Percentiles rank a stretch among this genome's conserved stretches.
Conservation (phyloP, 2,329 filamentous ascomycete species). For the Hysterium pulicare region DNA sequence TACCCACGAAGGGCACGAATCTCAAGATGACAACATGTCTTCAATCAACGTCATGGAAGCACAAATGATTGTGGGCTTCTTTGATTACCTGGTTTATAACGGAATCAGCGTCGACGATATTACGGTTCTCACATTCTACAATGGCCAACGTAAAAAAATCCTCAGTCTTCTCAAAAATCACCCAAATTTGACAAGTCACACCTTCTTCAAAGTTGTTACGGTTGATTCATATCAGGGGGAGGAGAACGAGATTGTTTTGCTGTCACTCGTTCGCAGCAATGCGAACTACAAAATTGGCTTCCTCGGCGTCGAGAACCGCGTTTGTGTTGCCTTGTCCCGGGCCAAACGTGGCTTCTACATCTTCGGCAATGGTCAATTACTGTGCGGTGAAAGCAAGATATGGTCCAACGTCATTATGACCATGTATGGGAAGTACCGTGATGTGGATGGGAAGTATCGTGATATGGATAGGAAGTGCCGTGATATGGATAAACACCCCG, state of each 20-base stretch:
- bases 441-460: no score
- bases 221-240: constrained; percentile 91
- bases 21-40: constrained; percentile 60
- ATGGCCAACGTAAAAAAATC: constrained; percentile 71
- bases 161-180: constrained; percentile 46
- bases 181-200: constrained; percentile 38
- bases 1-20: constrained; percentile 63
- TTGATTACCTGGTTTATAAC: constrained; percentile 68
- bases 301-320: constrained; percentile 61
- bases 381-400: constrained; percentile 45
- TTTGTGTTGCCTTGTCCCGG: constrained; percentile 63
- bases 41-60: constrained; percentile 70
- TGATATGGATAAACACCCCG: constrained; percentile 20
- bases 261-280: constrained; percentile 77
- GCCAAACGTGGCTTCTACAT: constrained; percentile 78
- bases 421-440: constrained; percentile 45
- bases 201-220: constrained; percentile 63
- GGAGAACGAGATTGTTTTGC: constrained; percentile 77
- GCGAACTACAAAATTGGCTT: constrained; percentile 63
- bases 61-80: constrained; percentile 70
- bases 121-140: constrained; percentile 84
- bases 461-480: constrained; percentile 27
- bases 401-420: constrained; percentile 52
- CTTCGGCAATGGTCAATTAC: constrained; percentile 68
- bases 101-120: constrained; percentile 60